Evolutionary conservation across 768 basidiomycete species (phyloP).

Genomic region (Dentipellis fragilis): DNA sequence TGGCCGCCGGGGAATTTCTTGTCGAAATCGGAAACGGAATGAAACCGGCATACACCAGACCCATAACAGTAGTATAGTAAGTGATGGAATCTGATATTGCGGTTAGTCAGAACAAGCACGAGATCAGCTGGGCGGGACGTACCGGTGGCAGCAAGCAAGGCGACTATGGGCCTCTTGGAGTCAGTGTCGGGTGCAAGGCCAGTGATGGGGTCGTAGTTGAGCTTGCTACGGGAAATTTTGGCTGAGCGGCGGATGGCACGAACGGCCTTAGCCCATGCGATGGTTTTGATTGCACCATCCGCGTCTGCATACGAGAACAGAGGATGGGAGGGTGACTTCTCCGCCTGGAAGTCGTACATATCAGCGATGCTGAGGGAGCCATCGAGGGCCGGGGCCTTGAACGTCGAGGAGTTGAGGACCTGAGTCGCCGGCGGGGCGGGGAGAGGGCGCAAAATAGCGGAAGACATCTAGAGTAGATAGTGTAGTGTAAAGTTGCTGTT

Average conservation of each 20-base stretch:
- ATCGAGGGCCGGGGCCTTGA: constrained; percentile 23
- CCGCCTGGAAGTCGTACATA: constrained; percentile 23
- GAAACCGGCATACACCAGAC: constrained; percentile 7
- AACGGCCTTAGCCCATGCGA: neutral
- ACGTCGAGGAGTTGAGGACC: constrained; percentile 22
- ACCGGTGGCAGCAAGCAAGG: constrained; percentile 14
- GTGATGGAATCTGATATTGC: constrained; percentile 14
- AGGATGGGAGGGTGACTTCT: constrained; percentile 19
- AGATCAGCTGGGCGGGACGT: neutral
- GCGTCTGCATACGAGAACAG: constrained; percentile 19
- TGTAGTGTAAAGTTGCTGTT: too few species aligned
- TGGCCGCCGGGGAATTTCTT: constrained; percentile 1
- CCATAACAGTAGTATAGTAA: constrained; percentile 17
- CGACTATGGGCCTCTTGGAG: neutral
- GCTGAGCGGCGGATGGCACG: constrained; percentile 2
- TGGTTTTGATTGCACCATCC: neutral
- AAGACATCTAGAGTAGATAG: too few species aligned
- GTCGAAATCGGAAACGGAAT: neutral
- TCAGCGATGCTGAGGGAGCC: constrained; percentile 23
- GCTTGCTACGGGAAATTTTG: constrained; percentile 1
- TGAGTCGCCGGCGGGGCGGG: constrained; percentile 14
- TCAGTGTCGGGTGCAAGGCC: constrained; percentile 6
- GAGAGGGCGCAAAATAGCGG: neutral
- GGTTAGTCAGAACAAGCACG: neutral
- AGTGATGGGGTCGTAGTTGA: neutral